phyloP scores from a whole-genome alignment of 352 stramenopile genomes.

The Phytopythium chamaehyphon region DNA sequence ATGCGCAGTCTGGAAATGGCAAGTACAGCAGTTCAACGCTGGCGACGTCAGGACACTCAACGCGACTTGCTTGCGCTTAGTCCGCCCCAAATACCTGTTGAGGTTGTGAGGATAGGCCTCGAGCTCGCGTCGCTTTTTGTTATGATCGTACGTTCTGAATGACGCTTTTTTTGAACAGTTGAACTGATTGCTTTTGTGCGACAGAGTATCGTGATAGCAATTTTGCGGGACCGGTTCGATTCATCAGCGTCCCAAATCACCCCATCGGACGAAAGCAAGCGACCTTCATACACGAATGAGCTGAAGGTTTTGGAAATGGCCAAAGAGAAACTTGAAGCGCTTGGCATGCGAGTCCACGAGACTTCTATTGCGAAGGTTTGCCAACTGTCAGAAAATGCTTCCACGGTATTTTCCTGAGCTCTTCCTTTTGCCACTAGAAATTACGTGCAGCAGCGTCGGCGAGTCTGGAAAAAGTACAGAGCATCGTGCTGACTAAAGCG shows the following conservation, averaged over 20 bases:
- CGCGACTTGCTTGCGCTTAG: background rate
- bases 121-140: slow-evolving; percentile 39
- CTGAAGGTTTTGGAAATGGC: slow-evolving; percentile 46
- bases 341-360: slow-evolving; percentile 37
- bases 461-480: slow-evolving; percentile 40
- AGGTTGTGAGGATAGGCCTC: slow-evolving; percentile 34
- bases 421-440: slow-evolving; percentile 24
- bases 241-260: slow-evolving; percentile 7
- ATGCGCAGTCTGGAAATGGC: background rate
- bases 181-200: background rate
- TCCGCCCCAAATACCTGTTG: background rate
- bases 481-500: slow-evolving; percentile 26
- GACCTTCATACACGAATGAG: slow-evolving; percentile 19
- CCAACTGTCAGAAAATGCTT: background rate
- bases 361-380: slow-evolving; percentile 38
- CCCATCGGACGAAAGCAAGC: slow-evolving; percentile 3
- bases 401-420: background rate
- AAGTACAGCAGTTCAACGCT: slow-evolving; percentile 1
- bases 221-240: slow-evolving; percentile 62
- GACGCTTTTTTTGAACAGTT: too few relatives aligned
- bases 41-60: background rate
- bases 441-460: slow-evolving; percentile 26
- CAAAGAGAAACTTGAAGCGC: slow-evolving; percentile 49
- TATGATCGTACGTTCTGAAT: slow-evolving; percentile 40
- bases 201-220: slow-evolving; percentile 54